Evolutionary conservation across 1,284 basidiomycete genomes (phyloP), one percentile per base, ranked within the genome.

Genomic region (Exsudoporus floridanus): DNA sequence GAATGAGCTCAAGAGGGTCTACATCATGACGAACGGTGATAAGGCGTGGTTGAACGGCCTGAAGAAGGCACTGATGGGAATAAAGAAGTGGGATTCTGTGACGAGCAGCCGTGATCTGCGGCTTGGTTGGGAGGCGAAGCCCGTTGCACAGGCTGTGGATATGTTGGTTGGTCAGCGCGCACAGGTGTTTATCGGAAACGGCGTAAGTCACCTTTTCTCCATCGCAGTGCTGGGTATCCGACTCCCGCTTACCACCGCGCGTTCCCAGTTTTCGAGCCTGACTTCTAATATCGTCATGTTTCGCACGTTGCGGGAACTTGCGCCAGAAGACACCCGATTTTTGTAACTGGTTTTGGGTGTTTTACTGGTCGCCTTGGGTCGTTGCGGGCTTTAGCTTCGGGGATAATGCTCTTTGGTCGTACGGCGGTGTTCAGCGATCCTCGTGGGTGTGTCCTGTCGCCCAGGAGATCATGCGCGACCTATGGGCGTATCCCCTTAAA

Each of bases 251-350:
- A 61, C 25, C 5, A 5, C 21, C 37, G 10, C 13, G 28, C 30
- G 21, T 27, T 23, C 4, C 19, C 51, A 82, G 80, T 84, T 82
- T 53, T 84, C 82, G 25, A 82, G 78, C 55, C 51, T 84, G 59
- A 81, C 79, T 0, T 75, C 78, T 4, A 83, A 82, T 54, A 71
- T 80, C 6, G 75, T 76, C 35, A 77, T 82, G 76, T 65, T 83
- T 31, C 74, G 82, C 16, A 75, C 75, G 73, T 58, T 72, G 34
- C 67, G 66, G 35, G 63, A 64, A 16, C 40, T 69, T 2, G 49
- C 65, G 23, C 65, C 74, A 0, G 58, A 65, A 16, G 63, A 63
- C 30, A 72, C 58, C 12, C 60, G 73, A n/a, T 69, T 77, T 51
- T 76, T 74, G 75, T 75, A 52, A 62, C 35, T 4, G 7, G 21